A percentile compares a stretch with the other conserved stretches of the same genome.
Evolutionary conservation across 108 stramenopile genomes (phyloP).

Genomic region (Skeletonema grethae): DNA sequence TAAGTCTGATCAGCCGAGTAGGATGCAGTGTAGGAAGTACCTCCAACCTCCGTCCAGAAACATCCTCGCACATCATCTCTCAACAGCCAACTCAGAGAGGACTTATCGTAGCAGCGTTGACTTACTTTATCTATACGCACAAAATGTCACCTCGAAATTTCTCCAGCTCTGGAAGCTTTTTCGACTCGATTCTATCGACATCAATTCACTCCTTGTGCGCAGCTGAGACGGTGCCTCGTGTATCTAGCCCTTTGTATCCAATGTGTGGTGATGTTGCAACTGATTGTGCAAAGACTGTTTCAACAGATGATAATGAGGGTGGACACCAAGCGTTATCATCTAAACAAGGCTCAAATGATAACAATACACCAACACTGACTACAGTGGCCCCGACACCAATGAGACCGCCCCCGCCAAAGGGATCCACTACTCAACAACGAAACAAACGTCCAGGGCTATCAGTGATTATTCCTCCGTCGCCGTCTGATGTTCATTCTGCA

Average conservation of each 20-base stretch:
- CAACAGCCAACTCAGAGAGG: too few relatives aligned
- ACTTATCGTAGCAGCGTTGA: too few relatives aligned
- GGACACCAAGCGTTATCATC: background rate
- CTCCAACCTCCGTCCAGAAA: too few relatives aligned
- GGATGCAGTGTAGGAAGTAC: too few relatives aligned
- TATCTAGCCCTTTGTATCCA: background rate
- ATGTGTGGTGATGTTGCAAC: background rate
- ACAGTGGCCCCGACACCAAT: background rate
- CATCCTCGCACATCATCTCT: too few relatives aligned
- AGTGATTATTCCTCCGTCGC: background rate
- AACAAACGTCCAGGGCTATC: background rate
- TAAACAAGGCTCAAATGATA: background rate
- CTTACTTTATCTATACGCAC: background rate
- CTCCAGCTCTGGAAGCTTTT: background rate
- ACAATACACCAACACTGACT: slow-evolving; percentile 2
- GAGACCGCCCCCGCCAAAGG: background rate
- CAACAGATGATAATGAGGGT: background rate
- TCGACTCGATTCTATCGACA: background rate
- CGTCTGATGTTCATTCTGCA: background rate
- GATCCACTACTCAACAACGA: background rate
- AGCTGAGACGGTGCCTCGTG: background rate
- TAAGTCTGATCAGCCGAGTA: too few relatives aligned
- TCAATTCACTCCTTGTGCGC: slow-evolving; percentile 1
- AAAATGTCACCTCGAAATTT: background rate
- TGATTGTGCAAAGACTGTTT: background rate